These are phyloP conservation scores for Paecilomyces fulvus DNA, from an alignment of 2,329 filamentous ascomycete species.

Conservation along the genomic window DNA sequence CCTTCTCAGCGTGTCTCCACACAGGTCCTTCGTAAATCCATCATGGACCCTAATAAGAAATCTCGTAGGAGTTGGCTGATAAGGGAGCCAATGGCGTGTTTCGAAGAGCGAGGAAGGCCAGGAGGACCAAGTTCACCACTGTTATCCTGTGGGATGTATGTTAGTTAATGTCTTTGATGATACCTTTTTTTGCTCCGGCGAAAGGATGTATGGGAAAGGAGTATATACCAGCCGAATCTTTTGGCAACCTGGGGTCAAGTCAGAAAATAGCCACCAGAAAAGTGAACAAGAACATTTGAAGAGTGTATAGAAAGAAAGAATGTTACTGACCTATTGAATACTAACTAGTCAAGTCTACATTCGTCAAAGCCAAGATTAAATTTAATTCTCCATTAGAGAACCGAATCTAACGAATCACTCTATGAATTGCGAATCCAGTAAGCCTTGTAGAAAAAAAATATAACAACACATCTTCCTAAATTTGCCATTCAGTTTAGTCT, in stretches of 20 bases:
- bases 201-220: no score
- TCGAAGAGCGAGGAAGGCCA: conserved; percentile 10
- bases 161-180: not conserved
- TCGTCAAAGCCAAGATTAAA: not conserved
- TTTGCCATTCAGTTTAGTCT: not conserved
- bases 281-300: not conserved
- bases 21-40: conserved; percentile 10
- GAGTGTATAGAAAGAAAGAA: not conserved
- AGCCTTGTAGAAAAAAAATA: not conserved
- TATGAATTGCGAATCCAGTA: not conserved
- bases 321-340: not conserved
- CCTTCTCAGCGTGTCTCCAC: conserved; percentile 5
- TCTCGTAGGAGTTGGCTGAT: conserved; percentile 10
- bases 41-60: conserved; percentile 10
- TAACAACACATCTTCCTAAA: not conserved
- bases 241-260: not conserved
- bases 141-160: conserved; percentile 4
- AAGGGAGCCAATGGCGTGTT: conserved; percentile 10
- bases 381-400: not conserved
- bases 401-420: not conserved
- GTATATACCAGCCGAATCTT: not conserved
- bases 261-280: not conserved
- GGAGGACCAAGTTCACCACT: conserved; percentile 7
- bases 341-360: not conserved
- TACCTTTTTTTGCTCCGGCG: no score